Base-by-base conservation (phyloP, 371 early-diverging fungal genomes). In the Saksenaea vasiformis region DNA sequence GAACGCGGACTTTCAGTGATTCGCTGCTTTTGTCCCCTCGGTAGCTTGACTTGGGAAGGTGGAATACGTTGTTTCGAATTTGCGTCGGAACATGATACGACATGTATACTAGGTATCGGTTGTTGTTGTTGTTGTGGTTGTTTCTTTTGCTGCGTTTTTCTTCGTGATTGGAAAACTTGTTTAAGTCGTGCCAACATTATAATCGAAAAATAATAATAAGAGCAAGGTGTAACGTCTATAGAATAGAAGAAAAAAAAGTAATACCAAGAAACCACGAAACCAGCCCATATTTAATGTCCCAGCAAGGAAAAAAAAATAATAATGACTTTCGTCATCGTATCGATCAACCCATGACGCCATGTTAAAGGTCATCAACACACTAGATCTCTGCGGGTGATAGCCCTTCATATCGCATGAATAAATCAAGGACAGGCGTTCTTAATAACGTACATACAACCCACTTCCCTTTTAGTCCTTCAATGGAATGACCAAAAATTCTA, bases 261-360 rank as follows among this genome's bases (percentile, higher is more conserved):
- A 47, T 22, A 22, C 5, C 17, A 22, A 0, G 5, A 22, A 47
- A 22, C 22, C 3, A 10, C 17, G 17, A 47, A 17, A 47, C 19
- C 19, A 7, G 7, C 2, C 31, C 31, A 31, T 10, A 19, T 47
- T 47, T 47, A 47, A 47, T 3, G 51, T 5, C 51, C 51, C 11
- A 5, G 22, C 1, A 17, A 22, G 22, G 11, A 47, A 47, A 19
- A 47, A 47, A 2, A 47, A n/a, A n/a, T n/a, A n/a, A n/a, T n/a
- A 10, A 19, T 17, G 22, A n/a, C 51, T 47, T 47, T 47, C 22
- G 51, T 47, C 24, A 22, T 22, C 24, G 22, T 47, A 47, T 47
- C 51, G 51, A 47, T 47, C 51, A 47, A 47, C 51, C 51, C 51
- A 47, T 47, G 51, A 47, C 51, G 51, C 51, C 51, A 47, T 47